Percentiles rank a stretch among this genome's conserved stretches.
These are phyloP conservation scores for Penicillium roqueforti DNA, from an alignment of 495 filamentous ascomycete genomes.

Conservation along the genomic window DNA sequence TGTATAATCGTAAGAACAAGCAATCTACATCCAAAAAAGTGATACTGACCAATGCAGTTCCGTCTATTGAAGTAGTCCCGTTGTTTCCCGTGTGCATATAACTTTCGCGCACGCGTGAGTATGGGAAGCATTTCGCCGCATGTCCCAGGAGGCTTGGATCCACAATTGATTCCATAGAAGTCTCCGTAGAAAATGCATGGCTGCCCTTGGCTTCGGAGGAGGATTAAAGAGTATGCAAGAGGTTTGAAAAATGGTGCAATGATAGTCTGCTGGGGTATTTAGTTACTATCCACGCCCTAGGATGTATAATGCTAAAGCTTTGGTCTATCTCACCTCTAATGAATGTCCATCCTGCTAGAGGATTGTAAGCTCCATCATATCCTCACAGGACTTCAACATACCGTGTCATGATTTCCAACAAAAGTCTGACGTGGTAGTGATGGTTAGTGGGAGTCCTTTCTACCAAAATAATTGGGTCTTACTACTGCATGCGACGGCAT, in stretches of 20 bases:
- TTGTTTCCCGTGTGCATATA: slow-evolving; percentile 66
- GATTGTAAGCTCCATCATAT: background rate
- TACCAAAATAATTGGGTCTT: slow-evolving; percentile 19
- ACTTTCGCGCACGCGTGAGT: slow-evolving; percentile 59
- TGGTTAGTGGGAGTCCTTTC: slow-evolving; percentile 1
- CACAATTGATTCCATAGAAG: slow-evolving; percentile 59
- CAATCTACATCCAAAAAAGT: background rate
- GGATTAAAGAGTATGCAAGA: slow-evolving; percentile 59
- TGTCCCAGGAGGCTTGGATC: slow-evolving; percentile 41
- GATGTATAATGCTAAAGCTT: background rate
- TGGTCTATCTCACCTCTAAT: slow-evolving; percentile 39
- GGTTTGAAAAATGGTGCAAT: slow-evolving; percentile 57
- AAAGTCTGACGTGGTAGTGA: slow-evolving; percentile 33
- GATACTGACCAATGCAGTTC: slow-evolving; percentile 56
- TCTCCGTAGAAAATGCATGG: slow-evolving; percentile 75
- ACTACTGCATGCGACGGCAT: slow-evolving; percentile 60
- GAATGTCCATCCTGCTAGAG: slow-evolving; percentile 56
- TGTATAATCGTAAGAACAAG: slow-evolving; percentile 6
- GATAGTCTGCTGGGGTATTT: slow-evolving; percentile 30
- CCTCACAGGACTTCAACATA: slow-evolving; percentile 15
- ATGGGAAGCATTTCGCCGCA: slow-evolving; percentile 56
- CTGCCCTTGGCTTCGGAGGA: slow-evolving; percentile 63
- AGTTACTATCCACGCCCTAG: background rate
- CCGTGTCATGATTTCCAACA: slow-evolving; percentile 45
- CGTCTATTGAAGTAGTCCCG: slow-evolving; percentile 62